Base-by-base conservation (phyloP, 306 rosid species). In the Vachellia pachyceras region DNA sequence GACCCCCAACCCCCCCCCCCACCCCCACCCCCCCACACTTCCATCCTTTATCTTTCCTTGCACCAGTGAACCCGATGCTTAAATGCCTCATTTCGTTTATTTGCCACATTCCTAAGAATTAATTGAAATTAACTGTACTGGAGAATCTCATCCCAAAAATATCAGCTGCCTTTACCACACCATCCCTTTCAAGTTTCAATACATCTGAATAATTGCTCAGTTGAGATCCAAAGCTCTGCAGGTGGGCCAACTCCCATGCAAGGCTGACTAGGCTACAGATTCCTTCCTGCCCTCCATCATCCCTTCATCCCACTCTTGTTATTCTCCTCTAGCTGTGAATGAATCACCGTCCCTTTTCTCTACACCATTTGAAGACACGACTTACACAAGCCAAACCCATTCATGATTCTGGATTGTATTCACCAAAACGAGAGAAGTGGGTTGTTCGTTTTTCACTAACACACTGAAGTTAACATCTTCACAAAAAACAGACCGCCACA, bases 241-340 rank as follows among this genome's bases (percentile, higher is more conserved):
- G 66, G 83, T 88, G 91, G 90, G 42, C 90, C 93, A 73, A 64
- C 11, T 78, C 81, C 85, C 85, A 82, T 86, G 88, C 85, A 78
- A 86, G 54, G 85, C 88, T 85, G 90, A 90, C 86, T 50, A 73
- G 78, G 76, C 86, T 82, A 76, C 86, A 80, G 78, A 85, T 89
- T 89, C 87, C 82, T 75, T 68, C 23, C 73, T 44, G 0, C 69
- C 39, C 52, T 46, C 66, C 33, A 60, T 23, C 35, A 11, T 7
- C 33, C 8, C 18, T 60, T 11, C 67, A 7, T 54, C 61, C 25
- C 22, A 6, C 63, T 1, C 63, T 29, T 0, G 0, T 8, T 7
- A 33, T n/a, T n/a, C 1, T 3, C 65, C 22, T 58, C 33, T 5
- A 0, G 12, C 29, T 25, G n/a, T 29, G 5, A 29, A 12, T 3